Conservation (phyloP, 306 rosid species). For the Morella rubra region DNA sequence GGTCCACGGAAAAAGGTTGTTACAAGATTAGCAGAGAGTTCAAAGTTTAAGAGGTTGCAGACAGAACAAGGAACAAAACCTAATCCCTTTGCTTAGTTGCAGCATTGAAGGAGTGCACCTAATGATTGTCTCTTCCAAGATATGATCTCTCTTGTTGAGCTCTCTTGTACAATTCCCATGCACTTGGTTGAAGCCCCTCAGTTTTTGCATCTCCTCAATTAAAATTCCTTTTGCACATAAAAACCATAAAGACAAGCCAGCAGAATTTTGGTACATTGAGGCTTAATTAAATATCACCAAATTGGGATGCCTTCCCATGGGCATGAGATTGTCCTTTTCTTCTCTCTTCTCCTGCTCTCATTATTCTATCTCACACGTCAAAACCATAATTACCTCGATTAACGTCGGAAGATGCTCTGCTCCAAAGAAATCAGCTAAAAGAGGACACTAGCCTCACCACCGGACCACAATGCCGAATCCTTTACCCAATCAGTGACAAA, state of each 20-base stretch:
- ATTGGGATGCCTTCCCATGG: neutral
- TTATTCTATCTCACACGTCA: neutral
- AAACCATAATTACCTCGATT: neutral
- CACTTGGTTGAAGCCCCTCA: neutral
- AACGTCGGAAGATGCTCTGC: neutral
- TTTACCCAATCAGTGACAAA: neutral
- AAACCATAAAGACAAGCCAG: neutral
- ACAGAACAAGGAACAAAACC: neutral
- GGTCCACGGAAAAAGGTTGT: conserved; percentile 10
- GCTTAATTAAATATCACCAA: neutral
- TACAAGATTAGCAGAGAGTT: neutral
- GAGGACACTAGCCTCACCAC: neutral
- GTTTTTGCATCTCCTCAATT: neutral
- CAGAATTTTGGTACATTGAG: neutral
- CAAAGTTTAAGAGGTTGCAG: neutral
- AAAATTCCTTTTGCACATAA: neutral
- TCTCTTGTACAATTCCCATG: neutral
- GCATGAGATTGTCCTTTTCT: neutral
- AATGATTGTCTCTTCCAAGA: neutral
- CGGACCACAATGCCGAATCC: neutral
- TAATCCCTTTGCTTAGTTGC: neutral
- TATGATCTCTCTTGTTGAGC: neutral
- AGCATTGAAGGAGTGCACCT: neutral
- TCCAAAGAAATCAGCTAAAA: neutral
- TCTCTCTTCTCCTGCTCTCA: neutral